Evolutionary conservation across 371 early-diverging fungal genomes (phyloP).

Genomic region (Rhizopus stolonifer): DNA sequence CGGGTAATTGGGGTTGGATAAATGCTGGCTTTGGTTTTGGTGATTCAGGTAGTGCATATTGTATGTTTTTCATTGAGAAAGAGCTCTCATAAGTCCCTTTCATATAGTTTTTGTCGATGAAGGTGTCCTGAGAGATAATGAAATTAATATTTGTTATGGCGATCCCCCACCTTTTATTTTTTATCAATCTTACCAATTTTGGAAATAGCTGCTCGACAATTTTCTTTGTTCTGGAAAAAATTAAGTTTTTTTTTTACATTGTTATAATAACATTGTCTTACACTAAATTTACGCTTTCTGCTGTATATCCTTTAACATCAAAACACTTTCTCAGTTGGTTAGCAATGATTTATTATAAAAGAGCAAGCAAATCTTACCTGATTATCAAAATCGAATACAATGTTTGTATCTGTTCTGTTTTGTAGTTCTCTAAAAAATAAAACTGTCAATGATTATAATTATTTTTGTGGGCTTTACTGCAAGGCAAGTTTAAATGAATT

Average conservation of each 20-base stretch:
- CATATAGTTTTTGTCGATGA: constrained; percentile 15
- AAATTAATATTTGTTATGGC: neutral
- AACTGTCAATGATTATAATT: neutral
- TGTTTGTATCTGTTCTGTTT: constrained; percentile 4
- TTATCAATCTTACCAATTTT: constrained; percentile 11
- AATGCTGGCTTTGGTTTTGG: neutral
- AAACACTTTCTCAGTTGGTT: no score
- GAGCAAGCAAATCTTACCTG: no score
- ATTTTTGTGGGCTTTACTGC: neutral
- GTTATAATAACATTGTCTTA: no score
- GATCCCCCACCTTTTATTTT: neutral
- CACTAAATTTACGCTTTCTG: no score
- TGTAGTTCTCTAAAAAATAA: constrained; percentile 4
- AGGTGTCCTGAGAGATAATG: constrained; percentile 13
- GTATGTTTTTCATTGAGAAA: neutral
- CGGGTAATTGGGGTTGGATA: neutral
- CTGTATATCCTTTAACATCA: no score
- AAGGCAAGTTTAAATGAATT: neutral
- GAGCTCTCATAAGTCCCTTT: constrained; percentile 23
- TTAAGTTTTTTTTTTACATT: no score
- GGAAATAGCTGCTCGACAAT: constrained; percentile 15
- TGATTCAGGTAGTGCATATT: neutral
- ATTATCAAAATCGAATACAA: constrained; percentile 12
- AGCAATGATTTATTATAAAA: no score
- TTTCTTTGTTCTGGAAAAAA: constrained; percentile 4